Percentiles rank a stretch among this genome's conserved stretches.
phyloP scores from a whole-genome alignment of 2,329 filamentous ascomycete species.

The Aspergillus puulaauensis region DNA sequence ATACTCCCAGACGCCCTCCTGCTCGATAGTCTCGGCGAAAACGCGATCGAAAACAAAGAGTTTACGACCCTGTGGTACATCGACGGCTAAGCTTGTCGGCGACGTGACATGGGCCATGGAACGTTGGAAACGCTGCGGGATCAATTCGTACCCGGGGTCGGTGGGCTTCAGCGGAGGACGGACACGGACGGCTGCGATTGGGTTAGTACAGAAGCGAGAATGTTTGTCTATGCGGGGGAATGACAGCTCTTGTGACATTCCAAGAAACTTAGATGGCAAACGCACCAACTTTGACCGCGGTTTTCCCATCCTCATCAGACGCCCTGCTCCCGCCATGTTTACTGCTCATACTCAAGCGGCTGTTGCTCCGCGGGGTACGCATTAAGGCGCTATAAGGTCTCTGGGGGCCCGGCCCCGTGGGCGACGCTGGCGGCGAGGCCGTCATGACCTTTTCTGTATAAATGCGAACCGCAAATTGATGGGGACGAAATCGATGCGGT shows the following conservation, averaged over 20 bases:
- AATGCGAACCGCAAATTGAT: constrained; percentile 2
- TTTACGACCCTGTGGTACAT: constrained; percentile 88
- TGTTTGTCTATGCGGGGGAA: constrained; percentile 3
- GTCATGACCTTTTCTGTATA: constrained; percentile 52
- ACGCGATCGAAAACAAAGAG: constrained; percentile 96
- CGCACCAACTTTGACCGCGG: constrained; percentile 94
- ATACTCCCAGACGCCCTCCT: constrained; percentile 94
- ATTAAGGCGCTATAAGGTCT: constrained; percentile 81
- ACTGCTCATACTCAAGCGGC: constrained; percentile 77
- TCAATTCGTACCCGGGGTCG: constrained; percentile 91
- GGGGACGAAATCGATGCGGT: constrained; percentile 12
- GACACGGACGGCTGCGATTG: constrained; percentile 75
- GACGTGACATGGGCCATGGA: constrained; percentile 89
- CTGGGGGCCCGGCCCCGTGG: constrained; percentile 51
- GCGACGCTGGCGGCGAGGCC: constrained; percentile 69
- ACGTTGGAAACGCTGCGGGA: constrained; percentile 91
- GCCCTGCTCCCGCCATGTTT: constrained; percentile 75
- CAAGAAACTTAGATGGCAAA: constrained; percentile 30
- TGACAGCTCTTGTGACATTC: neutral
- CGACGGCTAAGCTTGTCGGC: constrained; percentile 80
- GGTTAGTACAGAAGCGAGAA: constrained; percentile 14
- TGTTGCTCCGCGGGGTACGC: constrained; percentile 73
- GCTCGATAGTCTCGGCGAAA: constrained; percentile 77
- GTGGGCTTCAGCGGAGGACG: constrained; percentile 78
- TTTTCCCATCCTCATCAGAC: constrained; percentile 86